Base-by-base conservation (phyloP, 2,329 filamentous ascomycete species). In the Ophioceras dolichostomum region DNA sequence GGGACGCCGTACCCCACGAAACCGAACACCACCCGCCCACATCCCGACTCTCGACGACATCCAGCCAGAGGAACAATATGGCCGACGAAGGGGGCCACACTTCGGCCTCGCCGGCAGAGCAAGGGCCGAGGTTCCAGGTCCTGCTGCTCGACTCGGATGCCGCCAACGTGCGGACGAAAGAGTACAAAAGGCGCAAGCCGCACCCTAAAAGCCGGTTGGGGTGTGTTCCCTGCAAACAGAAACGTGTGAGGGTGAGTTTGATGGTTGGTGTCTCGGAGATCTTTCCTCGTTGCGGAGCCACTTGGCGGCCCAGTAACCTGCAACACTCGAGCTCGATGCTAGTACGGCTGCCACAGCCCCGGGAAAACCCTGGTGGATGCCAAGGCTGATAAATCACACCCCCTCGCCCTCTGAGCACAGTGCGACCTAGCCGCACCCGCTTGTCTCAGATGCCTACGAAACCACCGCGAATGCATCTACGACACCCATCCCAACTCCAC, bases 131-230 rank as follows among this genome's bases (percentile, higher is more conserved):
- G 26, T 49, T 49, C 38, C 47, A 49, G 37, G 47, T 49, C 19
- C 44, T 49, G 10, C 41, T 44, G 13, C 44, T 49, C 8, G 36
- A 40, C n/a, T n/a, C n/a, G 70, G 3, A 59, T 20, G 30, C 28
- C 5, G 38, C 27, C 32, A 17, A 21, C 16, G 41, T 38, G 31
- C 42, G 47, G 33, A 39, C 37, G 18, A 43, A 44, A 9, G 45
- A 49, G 9, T 47, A 49, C 39, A 47, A 45, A 36, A 41, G 41
- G 2, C 44, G 47, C 2, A 41, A 41, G 22, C 39, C 41, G 14
- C 47, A 49, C 36, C 43, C 36, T 24, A 49, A 49, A 37, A 43
- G 44, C 5, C 40, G 41, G n/a, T 38, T 29, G 22, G 47, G 47
- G 17, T 49, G 47, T 18, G n/a, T 38, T 10, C 43, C 37, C 12